Evolutionary conservation across 495 filamentous ascomycete species (phyloP).

Genomic region (Podospora appendiculata): DNA sequence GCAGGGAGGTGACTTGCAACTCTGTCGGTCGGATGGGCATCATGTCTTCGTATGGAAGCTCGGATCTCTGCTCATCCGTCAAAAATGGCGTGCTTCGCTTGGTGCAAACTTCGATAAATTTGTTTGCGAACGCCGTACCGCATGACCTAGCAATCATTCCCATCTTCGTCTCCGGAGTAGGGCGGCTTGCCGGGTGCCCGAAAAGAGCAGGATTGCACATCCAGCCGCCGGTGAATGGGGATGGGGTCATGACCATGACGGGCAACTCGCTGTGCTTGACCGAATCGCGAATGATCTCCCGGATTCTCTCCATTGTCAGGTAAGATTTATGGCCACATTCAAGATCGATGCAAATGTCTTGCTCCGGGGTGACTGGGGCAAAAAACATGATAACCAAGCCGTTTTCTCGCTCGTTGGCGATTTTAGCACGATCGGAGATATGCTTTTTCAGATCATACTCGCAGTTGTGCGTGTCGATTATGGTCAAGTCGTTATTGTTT

Average conservation of each 20-base stretch:
- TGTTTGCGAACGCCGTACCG: slow-evolving; percentile 16
- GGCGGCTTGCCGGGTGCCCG: background rate
- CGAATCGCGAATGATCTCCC: slow-evolving; percentile 7
- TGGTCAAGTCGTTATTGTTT: slow-evolving; percentile 14
- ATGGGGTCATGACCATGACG: slow-evolving; percentile 13
- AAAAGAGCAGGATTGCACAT: slow-evolving; percentile 14
- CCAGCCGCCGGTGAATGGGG: slow-evolving; percentile 21
- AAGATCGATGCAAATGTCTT: slow-evolving; percentile 20
- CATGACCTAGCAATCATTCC: slow-evolving; percentile 11
- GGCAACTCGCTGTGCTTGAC: slow-evolving; percentile 11
- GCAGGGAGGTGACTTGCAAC: slow-evolving; percentile 8
- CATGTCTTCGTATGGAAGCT: slow-evolving; percentile 13
- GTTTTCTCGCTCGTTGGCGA: slow-evolving; percentile 3
- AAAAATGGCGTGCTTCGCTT: slow-evolving; percentile 13
- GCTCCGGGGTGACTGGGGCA: slow-evolving; percentile 23
- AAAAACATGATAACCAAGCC: slow-evolving; percentile 27
- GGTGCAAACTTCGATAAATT: slow-evolving; percentile 12
- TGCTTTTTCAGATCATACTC: slow-evolving; percentile 3
- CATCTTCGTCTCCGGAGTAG: background rate
- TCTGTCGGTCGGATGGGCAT: slow-evolving; percentile 12
- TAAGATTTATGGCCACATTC: background rate
- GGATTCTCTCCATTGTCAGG: slow-evolving; percentile 9
- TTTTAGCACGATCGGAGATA: slow-evolving; percentile 11
- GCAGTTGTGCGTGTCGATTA: background rate
- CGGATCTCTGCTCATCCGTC: slow-evolving; percentile 13